phyloP scores from a whole-genome alignment of 306 rosid genomes.

The Amphicarpaea edgeworthii region DNA sequence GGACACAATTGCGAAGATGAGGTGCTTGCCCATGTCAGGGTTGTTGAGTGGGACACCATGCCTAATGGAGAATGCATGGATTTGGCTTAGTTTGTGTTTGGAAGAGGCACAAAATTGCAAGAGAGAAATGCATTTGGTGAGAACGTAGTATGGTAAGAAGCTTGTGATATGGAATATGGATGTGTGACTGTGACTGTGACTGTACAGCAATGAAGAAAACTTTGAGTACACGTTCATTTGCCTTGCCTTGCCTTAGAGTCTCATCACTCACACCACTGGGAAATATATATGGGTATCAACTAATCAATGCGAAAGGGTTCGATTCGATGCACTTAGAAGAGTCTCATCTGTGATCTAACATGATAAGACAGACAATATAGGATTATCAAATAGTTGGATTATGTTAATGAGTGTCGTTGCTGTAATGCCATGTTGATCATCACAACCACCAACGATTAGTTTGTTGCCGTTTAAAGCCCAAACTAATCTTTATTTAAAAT shows the following conservation, averaged over 20 bases:
- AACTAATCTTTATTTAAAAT: too few species aligned
- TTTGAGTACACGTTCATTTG: constrained; percentile 43
- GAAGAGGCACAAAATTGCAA: constrained; percentile 62
- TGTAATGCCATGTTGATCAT: too few species aligned
- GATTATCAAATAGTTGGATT: background rate
- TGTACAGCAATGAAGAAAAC: constrained; percentile 6
- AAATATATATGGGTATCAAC: too few species aligned
- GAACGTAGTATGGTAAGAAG: constrained; percentile 31
- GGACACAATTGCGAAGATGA: constrained; percentile 56
- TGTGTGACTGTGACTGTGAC: background rate
- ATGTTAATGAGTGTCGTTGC: background rate
- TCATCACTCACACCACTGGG: background rate
- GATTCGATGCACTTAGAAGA: background rate
- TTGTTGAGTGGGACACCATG: constrained; percentile 53
- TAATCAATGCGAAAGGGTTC: background rate
- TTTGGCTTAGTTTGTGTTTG: constrained; percentile 54
- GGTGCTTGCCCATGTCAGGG: constrained; percentile 63
- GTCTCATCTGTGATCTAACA: background rate
- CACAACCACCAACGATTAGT: too few species aligned
- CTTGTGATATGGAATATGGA: constrained; percentile 22
- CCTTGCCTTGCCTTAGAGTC: background rate
- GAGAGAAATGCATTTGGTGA: constrained; percentile 57
- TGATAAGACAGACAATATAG: background rate
- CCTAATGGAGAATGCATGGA: constrained; percentile 64
- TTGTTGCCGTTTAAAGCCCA: too few species aligned